Evolutionary conservation across 2,329 filamentous ascomycete species (phyloP).

Genomic region (Talaromyces marneffei): DNA sequence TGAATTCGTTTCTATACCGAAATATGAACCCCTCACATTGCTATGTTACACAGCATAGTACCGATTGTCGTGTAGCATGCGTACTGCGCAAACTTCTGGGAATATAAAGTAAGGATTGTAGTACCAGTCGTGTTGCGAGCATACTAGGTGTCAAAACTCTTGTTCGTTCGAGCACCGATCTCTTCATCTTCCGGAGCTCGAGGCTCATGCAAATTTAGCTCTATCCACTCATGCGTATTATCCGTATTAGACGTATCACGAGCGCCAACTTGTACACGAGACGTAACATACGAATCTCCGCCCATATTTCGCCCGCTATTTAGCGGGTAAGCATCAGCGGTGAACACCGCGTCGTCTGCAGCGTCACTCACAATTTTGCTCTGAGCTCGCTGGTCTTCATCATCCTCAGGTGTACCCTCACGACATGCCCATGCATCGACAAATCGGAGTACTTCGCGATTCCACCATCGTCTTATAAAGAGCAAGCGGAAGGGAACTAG

Average conservation of each 20-base stretch:
- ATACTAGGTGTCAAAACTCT: background rate
- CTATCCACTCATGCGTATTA: conserved; percentile 5
- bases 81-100: background rate
- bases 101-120: background rate
- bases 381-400: conserved; percentile 25
- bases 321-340: conserved; percentile 9
- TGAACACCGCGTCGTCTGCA: conserved; percentile 8
- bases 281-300: background rate
- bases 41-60: background rate
- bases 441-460: conserved; percentile 50
- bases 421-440: conserved; percentile 49
- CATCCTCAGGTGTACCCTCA: conserved; percentile 50
- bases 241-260: background rate
- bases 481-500: conserved; percentile 58
- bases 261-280: background rate
- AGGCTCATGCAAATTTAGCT: background rate
- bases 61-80: background rate
- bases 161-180: background rate
- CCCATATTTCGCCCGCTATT: background rate
- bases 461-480: conserved; percentile 57
- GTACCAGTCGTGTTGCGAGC: background rate
- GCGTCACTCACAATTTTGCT: background rate
- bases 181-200: background rate
- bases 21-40: background rate
- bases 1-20: no score